A percentile compares a stretch with the other conserved stretches of the same genome.
These are phyloP conservation scores for Guadua angustifolia DNA, from an alignment of 176 grass and related monocot species.

Conservation along the genomic window DNA sequence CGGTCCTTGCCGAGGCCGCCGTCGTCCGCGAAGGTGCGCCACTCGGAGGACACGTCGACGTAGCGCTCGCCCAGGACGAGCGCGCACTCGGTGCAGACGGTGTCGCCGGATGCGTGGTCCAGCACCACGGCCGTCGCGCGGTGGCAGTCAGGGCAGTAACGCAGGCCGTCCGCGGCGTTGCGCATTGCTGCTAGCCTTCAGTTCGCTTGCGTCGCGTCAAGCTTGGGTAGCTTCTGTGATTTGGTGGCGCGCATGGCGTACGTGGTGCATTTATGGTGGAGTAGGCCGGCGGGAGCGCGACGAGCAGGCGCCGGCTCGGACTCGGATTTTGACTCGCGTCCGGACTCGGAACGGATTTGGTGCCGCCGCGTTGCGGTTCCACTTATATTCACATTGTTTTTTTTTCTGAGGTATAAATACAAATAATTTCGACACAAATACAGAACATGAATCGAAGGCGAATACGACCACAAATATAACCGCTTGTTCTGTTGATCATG, in stretches of 20 bases:
- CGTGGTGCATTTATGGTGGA: not conserved
- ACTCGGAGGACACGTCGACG: constrained; percentile 13
- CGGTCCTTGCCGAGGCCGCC: not conserved
- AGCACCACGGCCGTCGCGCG: not conserved
- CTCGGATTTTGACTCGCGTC: no score
- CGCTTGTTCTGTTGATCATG: no score
- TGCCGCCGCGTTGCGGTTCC: no score
- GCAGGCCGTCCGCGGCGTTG: not conserved
- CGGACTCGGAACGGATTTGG: not conserved
- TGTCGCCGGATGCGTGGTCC: constrained; percentile 17
- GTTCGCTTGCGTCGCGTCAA: not conserved
- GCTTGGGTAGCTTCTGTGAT: not conserved
- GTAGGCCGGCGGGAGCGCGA: not conserved
- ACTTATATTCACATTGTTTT: no score
- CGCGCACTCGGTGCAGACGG: constrained; percentile 32
- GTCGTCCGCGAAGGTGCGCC: constrained; percentile 25
- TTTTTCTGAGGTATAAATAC: no score
- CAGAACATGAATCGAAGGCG: no score
- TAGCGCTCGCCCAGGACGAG: not conserved
- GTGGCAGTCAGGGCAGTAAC: constrained; percentile 45
- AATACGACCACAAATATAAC: no score
- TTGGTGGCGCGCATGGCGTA: not conserved
- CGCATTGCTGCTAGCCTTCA: not conserved
- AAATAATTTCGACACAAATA: no score
- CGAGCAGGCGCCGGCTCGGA: not conserved